Evolutionary conservation across 768 basidiomycete species (phyloP).

Genomic region (Kwoniella bestiolae): DNA sequence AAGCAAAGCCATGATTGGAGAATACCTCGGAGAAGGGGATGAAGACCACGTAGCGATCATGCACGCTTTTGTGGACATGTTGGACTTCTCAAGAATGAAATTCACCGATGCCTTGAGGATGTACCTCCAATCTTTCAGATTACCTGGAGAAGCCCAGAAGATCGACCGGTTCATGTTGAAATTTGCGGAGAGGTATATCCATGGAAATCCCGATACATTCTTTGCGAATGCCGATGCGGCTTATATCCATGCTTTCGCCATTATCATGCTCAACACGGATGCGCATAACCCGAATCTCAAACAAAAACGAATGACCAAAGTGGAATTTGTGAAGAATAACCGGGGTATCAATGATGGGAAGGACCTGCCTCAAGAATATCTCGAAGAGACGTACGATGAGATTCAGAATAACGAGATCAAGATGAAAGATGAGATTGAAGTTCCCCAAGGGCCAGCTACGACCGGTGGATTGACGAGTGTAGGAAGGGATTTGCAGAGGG

Average conservation of each 20-base stretch:
- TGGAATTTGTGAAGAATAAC: slow-evolving; percentile 91
- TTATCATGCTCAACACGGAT: slow-evolving; percentile 95
- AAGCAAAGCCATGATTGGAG: slow-evolving; percentile 94
- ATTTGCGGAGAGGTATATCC: slow-evolving; percentile 95
- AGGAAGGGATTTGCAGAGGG: slow-evolving; percentile 90
- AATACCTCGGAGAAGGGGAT: slow-evolving; percentile 95
- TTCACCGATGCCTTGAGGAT: slow-evolving; percentile 89
- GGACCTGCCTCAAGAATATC: slow-evolving; percentile 83
- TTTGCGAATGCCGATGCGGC: slow-evolving; percentile 97
- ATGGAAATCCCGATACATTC: slow-evolving; percentile 76
- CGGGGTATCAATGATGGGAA: slow-evolving; percentile 91
- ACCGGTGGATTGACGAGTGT: slow-evolving; percentile 76
- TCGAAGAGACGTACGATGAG: slow-evolving; percentile 82
- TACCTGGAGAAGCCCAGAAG: slow-evolving; percentile 97
- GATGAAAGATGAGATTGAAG: slow-evolving; percentile 96
- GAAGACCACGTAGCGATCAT: slow-evolving; percentile 87
- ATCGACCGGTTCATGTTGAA: slow-evolving; percentile 99
- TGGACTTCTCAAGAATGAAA: slow-evolving; percentile 78
- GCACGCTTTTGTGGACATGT: slow-evolving; percentile 94
- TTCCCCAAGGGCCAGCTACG: slow-evolving; percentile 59
- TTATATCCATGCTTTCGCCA: slow-evolving; percentile 92
- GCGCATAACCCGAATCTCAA: slow-evolving; percentile 95
- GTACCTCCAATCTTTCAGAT: slow-evolving; percentile 92
- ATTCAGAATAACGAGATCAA: slow-evolving; percentile 90
- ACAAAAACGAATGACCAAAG: slow-evolving; percentile 82